Evolutionary conservation across 1,139 yeast genomes (phyloP), one percentile per base, ranked within the genome.

Genomic region (Geotrichum fermentans): DNA sequence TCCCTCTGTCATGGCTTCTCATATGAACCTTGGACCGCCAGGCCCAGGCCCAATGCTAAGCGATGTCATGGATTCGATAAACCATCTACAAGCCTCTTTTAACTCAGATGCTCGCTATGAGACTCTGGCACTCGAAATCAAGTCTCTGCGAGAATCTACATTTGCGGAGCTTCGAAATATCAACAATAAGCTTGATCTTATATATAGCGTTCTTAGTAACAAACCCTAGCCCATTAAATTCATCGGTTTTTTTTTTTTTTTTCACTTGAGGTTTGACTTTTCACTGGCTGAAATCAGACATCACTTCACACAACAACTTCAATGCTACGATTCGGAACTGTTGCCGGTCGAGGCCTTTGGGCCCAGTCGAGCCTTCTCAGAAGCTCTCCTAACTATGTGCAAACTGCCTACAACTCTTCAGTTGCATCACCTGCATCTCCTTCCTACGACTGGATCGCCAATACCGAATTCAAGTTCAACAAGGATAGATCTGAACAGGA

Each of bases 381-480:
- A 17, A 29, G 24, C 35, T 28, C 26, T 5, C 22, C 34, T 7
- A 28, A 28, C 22, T 40, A 28, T 17, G 34, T 40, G 17, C 43
- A 40, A 21, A 16, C 17, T 35, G 29, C 17, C 34, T 17, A 26
- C 24, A 40, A 40, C 24, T 20, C 30, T 18, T 20, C 43, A 2
- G 26, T 40, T 17, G 35, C 35, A 8, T 6, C 28, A 6, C 10
- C 28, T 24, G 6, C 28, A 6, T 24, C 28, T 24, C 35, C 43
- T 18, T 40, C 43, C 2, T 47, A 47, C 43, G 50, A 47, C 22
- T 47, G 50, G 50, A 40, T 43, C 29, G 24, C 35, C 39, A 47
- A 47, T 36, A 22, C 22, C n/a, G 47, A 47, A 29, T 40, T 40
- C 24, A 40, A 40, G 8, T 40, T 40, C 35, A 40, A 40, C 43